Conservation (phyloP, 345 rosid species). For the Pseudoturritis turrita region DNA sequence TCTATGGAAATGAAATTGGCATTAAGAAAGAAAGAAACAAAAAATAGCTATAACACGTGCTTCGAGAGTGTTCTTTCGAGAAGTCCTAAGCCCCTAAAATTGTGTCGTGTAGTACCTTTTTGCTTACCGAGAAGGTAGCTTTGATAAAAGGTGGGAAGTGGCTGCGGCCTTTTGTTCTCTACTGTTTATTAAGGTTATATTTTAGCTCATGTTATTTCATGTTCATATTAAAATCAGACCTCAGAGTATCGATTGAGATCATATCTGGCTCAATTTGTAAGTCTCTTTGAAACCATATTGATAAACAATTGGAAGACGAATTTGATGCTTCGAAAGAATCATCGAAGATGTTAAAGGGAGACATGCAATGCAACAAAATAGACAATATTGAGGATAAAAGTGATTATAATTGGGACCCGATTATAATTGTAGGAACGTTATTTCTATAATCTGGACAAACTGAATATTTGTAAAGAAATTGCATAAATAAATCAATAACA, state of each 20-base stretch:
- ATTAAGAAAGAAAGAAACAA: background rate
- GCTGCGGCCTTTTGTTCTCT: slow-evolving; percentile 4
- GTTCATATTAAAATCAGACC: background rate
- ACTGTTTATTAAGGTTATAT: background rate
- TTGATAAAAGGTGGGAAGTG: background rate
- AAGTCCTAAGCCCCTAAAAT: background rate
- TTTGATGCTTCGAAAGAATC: background rate
- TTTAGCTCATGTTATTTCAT: background rate
- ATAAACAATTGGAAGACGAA: background rate
- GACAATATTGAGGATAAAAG: too few relatives aligned
- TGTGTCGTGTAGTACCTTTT: slow-evolving; percentile 13
- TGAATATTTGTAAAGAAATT: too few relatives aligned
- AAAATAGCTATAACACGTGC: slow-evolving; percentile 1
- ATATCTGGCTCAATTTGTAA: background rate
- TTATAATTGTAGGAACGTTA: too few relatives aligned
- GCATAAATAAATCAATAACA: too few relatives aligned
- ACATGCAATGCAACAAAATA: too few relatives aligned
- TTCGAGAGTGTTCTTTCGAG: background rate
- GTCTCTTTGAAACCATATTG: background rate
- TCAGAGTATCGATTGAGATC: background rate
- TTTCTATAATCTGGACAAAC: too few relatives aligned
- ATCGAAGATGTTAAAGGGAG: background rate
- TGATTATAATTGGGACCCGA: too few relatives aligned
- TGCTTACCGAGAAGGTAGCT: slow-evolving; percentile 4
- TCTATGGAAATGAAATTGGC: background rate